These are phyloP conservation scores for Sphagnum contortum DNA, from an alignment of 225 moss, liverwort and hornwort species.

Conservation along the genomic window DNA sequence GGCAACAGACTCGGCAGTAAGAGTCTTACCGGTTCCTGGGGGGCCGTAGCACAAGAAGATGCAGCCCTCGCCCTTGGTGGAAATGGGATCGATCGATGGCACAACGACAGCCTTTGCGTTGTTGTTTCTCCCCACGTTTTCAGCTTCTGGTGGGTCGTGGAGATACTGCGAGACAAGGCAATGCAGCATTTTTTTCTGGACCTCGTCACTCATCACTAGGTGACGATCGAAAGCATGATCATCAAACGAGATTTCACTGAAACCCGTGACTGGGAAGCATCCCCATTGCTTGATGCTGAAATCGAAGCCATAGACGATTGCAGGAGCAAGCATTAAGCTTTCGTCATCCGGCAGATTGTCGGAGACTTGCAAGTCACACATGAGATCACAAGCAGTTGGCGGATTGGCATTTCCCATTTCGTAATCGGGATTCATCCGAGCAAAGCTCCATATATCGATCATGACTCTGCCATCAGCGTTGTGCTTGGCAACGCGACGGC, in stretches of 20 bases:
- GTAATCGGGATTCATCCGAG: neutral
- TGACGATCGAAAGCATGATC: conserved; percentile 11
- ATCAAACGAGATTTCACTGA: conserved; percentile 16
- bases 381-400: no score
- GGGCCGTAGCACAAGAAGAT: conserved; percentile 30
- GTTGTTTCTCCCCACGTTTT: no score
- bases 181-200: conserved; percentile 6
- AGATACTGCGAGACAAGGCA: conserved; percentile 20
- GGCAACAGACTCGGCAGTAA: conserved; percentile 30
- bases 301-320: conserved; percentile 17
- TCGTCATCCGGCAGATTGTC: conserved; percentile 1
- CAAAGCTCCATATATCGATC: conserved; percentile 4
- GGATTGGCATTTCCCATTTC: no score
- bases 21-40: conserved; percentile 25
- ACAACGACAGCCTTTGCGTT: neutral
- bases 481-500: neutral
- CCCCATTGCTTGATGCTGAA: conserved; percentile 28
- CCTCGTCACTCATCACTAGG: conserved; percentile 10
- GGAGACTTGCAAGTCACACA: no score
- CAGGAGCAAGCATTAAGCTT: conserved; percentile 15
- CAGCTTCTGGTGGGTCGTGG: neutral
- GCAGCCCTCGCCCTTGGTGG: conserved; percentile 29
- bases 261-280: conserved; percentile 11
- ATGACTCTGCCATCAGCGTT: conserved; percentile 6
- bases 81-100: conserved; percentile 10